These are phyloP conservation scores for Spinacia oleracea DNA, from an alignment of 179 eudicot species.

Conservation along the genomic window DNA sequence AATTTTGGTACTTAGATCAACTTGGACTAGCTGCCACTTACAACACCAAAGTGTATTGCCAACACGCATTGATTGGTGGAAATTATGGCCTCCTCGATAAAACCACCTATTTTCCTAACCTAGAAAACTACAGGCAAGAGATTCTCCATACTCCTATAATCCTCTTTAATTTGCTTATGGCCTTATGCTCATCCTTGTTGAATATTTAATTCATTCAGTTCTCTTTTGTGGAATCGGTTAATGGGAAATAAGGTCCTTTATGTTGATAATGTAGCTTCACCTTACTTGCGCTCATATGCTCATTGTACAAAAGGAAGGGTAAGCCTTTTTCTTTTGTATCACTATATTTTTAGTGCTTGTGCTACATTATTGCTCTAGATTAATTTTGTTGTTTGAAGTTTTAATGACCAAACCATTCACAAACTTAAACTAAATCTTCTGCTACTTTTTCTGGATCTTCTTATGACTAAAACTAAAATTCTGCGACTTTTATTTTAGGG, in stretches of 20 bases:
- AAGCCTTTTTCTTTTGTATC: conserved; percentile 24
- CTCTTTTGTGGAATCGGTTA: conserved; percentile 79
- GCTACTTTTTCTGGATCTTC: not conserved
- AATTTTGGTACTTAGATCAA: conserved; percentile 89
- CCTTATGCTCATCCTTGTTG: conserved; percentile 5
- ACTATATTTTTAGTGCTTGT: not conserved
- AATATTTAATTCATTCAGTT: conserved; percentile 44
- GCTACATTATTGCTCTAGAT: not conserved
- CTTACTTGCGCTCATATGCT: conserved; percentile 71
- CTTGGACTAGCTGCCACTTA: conserved; percentile 85
- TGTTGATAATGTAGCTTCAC: conserved; percentile 47
- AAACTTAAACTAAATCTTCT: not conserved
- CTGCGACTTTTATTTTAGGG: no score
- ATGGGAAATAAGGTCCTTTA: conserved; percentile 86
- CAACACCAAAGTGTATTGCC: conserved; percentile 86
- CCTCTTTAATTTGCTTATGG: not conserved
- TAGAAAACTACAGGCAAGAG: conserved; percentile 86
- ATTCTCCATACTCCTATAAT: not conserved
- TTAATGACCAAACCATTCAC: not conserved
- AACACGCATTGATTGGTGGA: conserved; percentile 87
- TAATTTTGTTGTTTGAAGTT: not conserved
- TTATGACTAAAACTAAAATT: no score
- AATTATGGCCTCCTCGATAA: conserved; percentile 80
- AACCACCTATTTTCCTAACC: conserved; percentile 73
- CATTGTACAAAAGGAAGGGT: conserved; percentile 89